Evolutionary conservation across 1,284 basidiomycete genomes (phyloP), one percentile per base, ranked within the genome.

Genomic region (Volvariella surrecta): DNA sequence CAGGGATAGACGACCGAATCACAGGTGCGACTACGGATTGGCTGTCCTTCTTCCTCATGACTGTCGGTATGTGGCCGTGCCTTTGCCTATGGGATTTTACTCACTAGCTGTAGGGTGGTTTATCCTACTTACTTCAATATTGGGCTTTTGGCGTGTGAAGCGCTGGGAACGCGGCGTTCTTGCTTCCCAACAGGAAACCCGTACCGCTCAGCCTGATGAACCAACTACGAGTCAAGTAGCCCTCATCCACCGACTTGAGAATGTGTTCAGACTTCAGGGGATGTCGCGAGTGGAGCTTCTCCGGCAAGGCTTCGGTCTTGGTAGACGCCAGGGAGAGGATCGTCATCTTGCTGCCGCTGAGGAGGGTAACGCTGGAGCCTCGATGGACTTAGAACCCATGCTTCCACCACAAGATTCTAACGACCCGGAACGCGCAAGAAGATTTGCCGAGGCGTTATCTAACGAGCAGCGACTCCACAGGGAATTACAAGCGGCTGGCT

Each of bases 1-100:
- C 47, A 47, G 13, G 47, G 48, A 32, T 17, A 8, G 22, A 13
- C 15, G 11, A 16, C 7, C 40, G 70, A 16, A 59, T 75, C 2
- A 64, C 67, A 17, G 76, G 79, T 48, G 72, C 76, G 15, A 81
- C 82, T 0, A 74, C 79, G 1, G 89, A 96, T 58, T 96, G 89
- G 89, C 69, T 97, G 37, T 86, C 88, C 9, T 96, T 96, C 68
- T 79, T 95, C 63, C 68, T 97, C 50, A 96, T 97, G 92, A 89
- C 85, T 24, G 66, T 92, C 39, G 89, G 84, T 81, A 52, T 39
- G 75, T 65, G 30, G 16, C 22, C 39, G 16, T 16, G 13, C 17
- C 42, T n/a, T 44, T 37, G 15, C 21, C 35, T 31, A 31, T 19
- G 13, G 34, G 38, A 30, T 34, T 20, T 40, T 24, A 28, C 13